These are phyloP conservation scores for Posidonia australis DNA, from an alignment of 106 monocot species.

Conservation along the genomic window DNA sequence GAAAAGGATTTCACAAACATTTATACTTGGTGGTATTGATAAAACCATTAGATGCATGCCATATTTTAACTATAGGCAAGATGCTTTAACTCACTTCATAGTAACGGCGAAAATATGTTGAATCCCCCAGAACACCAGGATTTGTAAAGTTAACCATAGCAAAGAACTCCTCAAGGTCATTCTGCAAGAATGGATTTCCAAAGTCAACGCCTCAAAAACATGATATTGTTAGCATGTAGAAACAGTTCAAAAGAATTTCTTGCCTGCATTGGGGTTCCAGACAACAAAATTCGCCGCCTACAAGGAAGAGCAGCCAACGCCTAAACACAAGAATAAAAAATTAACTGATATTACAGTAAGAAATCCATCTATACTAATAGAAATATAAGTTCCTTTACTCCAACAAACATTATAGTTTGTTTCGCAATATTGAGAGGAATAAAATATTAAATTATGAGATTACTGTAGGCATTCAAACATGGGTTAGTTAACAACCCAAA, in stretches of 20 bases:
- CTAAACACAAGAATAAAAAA: conserved; percentile 21
- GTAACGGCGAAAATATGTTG: conserved; percentile 73
- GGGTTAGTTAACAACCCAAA: not conserved
- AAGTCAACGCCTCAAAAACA: conserved; percentile 1
- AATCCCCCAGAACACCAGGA: conserved; percentile 89
- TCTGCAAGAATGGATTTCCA: conserved; percentile 34
- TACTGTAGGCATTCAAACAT: not conserved
- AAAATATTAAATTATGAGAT: too few species aligned
- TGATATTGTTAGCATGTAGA: not conserved
- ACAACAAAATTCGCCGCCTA: conserved; percentile 66
- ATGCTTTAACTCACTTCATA: conserved; percentile 69
- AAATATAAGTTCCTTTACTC: too few species aligned
- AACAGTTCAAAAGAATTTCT: not conserved
- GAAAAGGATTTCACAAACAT: too few species aligned
- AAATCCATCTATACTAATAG: too few species aligned
- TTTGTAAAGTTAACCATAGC: conserved; percentile 99
- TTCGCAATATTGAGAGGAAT: too few species aligned
- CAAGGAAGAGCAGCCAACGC: conserved; percentile 93
- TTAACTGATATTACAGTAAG: not conserved
- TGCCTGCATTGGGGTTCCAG: conserved; percentile 99
- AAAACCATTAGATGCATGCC: too few species aligned
- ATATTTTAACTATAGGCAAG: not conserved
- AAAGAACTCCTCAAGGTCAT: conserved; percentile 95
- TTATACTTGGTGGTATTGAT: too few species aligned
- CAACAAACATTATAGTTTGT: too few species aligned